Evolutionary conservation across 306 rosid genomes (phyloP), one percentile per base, ranked within the genome.

Genomic region (Leucaena leucocephala): DNA sequence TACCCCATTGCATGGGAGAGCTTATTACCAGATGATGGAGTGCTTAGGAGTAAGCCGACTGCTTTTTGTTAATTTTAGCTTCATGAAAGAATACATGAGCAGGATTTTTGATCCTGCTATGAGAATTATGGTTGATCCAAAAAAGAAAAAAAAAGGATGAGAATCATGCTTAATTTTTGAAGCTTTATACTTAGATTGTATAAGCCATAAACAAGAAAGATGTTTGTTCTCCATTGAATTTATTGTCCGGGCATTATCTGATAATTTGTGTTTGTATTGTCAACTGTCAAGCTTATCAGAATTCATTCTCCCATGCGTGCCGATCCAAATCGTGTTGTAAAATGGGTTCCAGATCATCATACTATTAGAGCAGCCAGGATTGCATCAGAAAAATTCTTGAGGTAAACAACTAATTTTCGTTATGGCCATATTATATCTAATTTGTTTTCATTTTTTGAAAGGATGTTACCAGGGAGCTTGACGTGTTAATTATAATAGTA

Each of bases 21-120:
- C 98, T 66, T 95, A 95, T 85, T 92, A 92, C 82, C 98, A 92
- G 84, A 86, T 95, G 97, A 92, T 95, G 98, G 98, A 95, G 86
- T 95, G 98, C 81, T 85, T 95, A 86, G 98, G 98, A 33, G 98
- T 95, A 91, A 88, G 98, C 87, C 74, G 40, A 71, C 81, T 13
- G 55, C 80, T 76, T 49, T 61, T 5, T 36, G 74, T 80, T n/a
- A 68, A 76, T 38, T 63, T 76, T 49, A 49, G 64, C 46, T 17
- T 65, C 59, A 65, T 36, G 80, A 58, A 33, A 55, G 58, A 35
- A 19, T 67, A 22, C 59, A 22, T 77, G 48, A 10, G 39, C 48
- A 21, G 19, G 73, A 46, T 11, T 11, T 44, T 45, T 80, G 77
- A 63, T 52, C 66, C 42, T 58, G 42, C n/a, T 76, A 55, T 19